Conservation (phyloP, 495 filamentous ascomycete genomes). For the Trichoderma erinaceum region DNA sequence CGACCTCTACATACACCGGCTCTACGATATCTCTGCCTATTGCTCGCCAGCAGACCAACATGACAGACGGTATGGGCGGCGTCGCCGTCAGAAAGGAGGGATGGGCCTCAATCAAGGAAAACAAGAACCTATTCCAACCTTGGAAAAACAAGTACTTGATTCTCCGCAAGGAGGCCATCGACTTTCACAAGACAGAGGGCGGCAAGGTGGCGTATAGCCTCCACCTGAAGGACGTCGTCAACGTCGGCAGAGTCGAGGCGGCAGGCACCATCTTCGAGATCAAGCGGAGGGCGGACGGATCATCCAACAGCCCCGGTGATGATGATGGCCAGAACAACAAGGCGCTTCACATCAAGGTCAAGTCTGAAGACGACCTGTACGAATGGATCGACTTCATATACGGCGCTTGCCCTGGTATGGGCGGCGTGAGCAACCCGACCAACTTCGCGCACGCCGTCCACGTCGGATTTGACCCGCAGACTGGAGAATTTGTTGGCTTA, state of each 20-base stretch:
- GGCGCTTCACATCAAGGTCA: conserved; percentile 80
- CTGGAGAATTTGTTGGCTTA: conserved; percentile 86
- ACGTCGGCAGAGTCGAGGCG: conserved; percentile 78
- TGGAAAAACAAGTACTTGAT: conserved; percentile 90
- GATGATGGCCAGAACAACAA: conserved; percentile 67
- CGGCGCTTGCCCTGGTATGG: conserved; percentile 91
- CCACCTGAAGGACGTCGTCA: conserved; percentile 73
- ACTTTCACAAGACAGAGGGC: conserved; percentile 85
- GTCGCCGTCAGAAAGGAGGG: conserved; percentile 82
- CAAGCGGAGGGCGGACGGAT: conserved; percentile 60
- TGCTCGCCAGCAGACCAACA: conserved; percentile 53
- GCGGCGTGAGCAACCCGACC: conserved; percentile 94
- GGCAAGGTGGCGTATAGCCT: conserved; percentile 77
- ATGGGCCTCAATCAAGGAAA: conserved; percentile 78
- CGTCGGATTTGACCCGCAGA: conserved; percentile 91
- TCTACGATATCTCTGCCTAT: conserved; percentile 66
- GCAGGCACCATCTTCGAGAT: conserved; percentile 89
- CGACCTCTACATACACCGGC: conserved; percentile 55
- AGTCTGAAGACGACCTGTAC: conserved; percentile 91
- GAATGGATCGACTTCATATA: conserved; percentile 98
- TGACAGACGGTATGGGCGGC: conserved; percentile 55
- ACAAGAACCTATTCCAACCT: conserved; percentile 66
- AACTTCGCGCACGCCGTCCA: conserved; percentile 96
- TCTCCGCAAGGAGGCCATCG: conserved; percentile 77
- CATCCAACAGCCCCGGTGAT: conserved; percentile 53